A percentile compares a stretch with the other conserved stretches of the same genome.
Conservation (phyloP, 139 green algal genomes). For the Helicosporidium sp. region DNA sequence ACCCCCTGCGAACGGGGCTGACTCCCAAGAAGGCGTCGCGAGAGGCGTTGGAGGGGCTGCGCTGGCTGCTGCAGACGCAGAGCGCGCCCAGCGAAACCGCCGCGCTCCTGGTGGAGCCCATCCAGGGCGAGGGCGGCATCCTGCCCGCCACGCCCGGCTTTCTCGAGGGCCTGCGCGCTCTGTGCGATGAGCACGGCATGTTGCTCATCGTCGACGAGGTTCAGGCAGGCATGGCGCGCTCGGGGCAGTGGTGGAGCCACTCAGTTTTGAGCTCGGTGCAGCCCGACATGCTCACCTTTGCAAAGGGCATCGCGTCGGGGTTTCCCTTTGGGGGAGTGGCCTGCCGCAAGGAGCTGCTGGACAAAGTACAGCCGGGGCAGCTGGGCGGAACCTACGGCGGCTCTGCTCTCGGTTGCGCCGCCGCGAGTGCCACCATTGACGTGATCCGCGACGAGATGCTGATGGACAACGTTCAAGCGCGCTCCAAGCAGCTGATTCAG, state of each 20-base stretch:
- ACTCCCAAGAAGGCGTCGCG: conserved; percentile 50
- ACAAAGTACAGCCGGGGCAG: conserved; percentile 29
- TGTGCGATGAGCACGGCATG: conserved; percentile 52
- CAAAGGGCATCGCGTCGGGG: conserved; percentile 64
- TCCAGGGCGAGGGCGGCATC: conserved; percentile 65
- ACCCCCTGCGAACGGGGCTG: too few relatives aligned
- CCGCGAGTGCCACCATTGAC: conserved; percentile 44
- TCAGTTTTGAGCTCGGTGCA: conserved; percentile 25
- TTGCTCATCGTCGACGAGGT: conserved; percentile 74
- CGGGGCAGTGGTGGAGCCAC: conserved; percentile 63
- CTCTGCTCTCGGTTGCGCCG: conserved; percentile 36
- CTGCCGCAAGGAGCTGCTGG: conserved; percentile 22
- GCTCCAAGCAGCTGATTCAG: conserved; percentile 41
- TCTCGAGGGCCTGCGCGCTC: conserved; percentile 28
- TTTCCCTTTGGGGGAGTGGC: conserved; percentile 61
- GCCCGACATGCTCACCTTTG: conserved; percentile 64
- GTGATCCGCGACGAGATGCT: conserved; percentile 52
- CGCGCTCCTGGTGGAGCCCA: conserved; percentile 64
- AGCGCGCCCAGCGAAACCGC: conserved; percentile 37
- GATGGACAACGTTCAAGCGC: conserved; percentile 34
- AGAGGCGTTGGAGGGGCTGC: conserved; percentile 29
- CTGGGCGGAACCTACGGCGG: conserved; percentile 61
- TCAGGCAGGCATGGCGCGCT: conserved; percentile 48
- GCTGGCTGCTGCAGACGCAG: conserved; percentile 53
- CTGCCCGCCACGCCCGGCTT: conserved; percentile 53